A percentile compares a stretch with the other conserved stretches of the same genome.
phyloP scores from a whole-genome alignment of 805 yeast genomes.

The Ogataea kodamae region DNA sequence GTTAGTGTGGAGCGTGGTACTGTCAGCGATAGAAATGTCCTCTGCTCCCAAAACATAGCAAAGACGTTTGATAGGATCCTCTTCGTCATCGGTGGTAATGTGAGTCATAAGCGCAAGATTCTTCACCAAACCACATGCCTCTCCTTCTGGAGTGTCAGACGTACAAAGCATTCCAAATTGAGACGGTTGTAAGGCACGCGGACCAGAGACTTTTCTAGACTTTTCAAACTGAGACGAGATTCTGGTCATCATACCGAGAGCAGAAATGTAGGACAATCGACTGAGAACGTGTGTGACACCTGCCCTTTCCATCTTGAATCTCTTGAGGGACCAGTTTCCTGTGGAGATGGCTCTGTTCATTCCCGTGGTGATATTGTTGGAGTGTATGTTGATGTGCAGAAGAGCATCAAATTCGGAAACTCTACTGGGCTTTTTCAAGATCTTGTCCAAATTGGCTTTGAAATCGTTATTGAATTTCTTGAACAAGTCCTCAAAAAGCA shows the following conservation, averaged over 20 bases:
- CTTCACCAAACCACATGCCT: conserved; percentile 98
- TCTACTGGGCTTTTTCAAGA: conserved; percentile 87
- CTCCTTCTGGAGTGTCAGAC: conserved; percentile 99
- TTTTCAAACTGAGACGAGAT: conserved; percentile 98
- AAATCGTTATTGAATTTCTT: conserved; percentile 94
- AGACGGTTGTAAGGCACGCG: conserved; percentile 97
- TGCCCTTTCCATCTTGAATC: conserved; percentile 99
- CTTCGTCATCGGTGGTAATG: conserved; percentile 97
- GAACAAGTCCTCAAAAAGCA: conserved; percentile 93
- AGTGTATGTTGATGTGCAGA: conserved; percentile 82
- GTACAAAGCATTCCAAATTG: conserved; percentile 99
- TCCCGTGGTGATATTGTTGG: conserved; percentile 91
- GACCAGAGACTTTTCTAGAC: conserved; percentile 96
- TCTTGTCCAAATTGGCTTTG: conserved; percentile 91
- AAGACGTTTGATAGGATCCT: conserved; percentile 73
- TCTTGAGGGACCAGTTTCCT: conserved; percentile 97
- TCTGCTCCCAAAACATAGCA: conserved; percentile 89
- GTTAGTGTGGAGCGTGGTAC: conserved; percentile 70
- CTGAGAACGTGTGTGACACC: conserved; percentile 97
- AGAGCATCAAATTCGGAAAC: conserved; percentile 95
- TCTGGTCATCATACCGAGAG: conserved; percentile 99
- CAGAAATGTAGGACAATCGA: conserved; percentile 87
- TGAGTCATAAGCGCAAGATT: conserved; percentile 97
- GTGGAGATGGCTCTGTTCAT: conserved; percentile 95
- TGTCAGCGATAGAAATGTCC: conserved; percentile 74